Percentiles rank a stretch among this genome's conserved stretches.
Evolutionary conservation across 2,329 filamentous ascomycete species (phyloP).

Genomic region (Fusarium luffae): DNA sequence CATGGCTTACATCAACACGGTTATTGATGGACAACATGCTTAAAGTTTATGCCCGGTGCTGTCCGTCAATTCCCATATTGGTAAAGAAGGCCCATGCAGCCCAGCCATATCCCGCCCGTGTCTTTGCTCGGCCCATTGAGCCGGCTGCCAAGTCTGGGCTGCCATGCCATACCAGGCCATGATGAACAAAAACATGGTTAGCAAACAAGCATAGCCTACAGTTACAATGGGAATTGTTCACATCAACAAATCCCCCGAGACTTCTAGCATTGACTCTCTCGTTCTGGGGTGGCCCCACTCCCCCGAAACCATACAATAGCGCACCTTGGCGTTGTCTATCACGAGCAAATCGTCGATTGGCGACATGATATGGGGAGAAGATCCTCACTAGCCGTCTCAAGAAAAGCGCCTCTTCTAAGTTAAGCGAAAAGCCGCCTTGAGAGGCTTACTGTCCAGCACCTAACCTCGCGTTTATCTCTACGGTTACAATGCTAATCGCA

Average conservation of each 20-base stretch:
- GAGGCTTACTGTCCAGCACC: conserved; percentile 22
- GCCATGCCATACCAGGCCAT: conserved; percentile 8
- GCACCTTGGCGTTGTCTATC: conserved; percentile 23
- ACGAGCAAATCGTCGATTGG: conserved; percentile 44
- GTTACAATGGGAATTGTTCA: conserved; percentile 34
- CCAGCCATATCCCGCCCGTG: conserved; percentile 26
- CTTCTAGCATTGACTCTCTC: conserved; percentile 27
- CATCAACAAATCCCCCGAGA: conserved; percentile 13
- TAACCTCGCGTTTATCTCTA: conserved; percentile 25
- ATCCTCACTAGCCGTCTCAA: conserved; percentile 39
- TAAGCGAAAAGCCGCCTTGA: conserved; percentile 27
- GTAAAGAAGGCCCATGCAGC: conserved; percentile 16
- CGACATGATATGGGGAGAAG: conserved; percentile 32
- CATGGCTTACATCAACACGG: conserved; percentile 25
- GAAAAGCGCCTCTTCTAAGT: conserved; percentile 32
- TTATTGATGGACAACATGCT: conserved; percentile 5
- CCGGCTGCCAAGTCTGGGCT: conserved; percentile 41
- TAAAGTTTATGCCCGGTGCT: conserved; percentile 22
- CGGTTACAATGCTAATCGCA: conserved; percentile 28
- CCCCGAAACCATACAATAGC: conserved; percentile 30
- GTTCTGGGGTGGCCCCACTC: conserved; percentile 26
- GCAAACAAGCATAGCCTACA: conserved; percentile 20
- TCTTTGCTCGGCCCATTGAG: conserved; percentile 41
- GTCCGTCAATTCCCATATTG: conserved; percentile 26
- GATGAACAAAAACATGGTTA: conserved; percentile 16